Conservation (phyloP, 2,329 filamentous ascomycete species). For the Zasmidium angulare region DNA sequence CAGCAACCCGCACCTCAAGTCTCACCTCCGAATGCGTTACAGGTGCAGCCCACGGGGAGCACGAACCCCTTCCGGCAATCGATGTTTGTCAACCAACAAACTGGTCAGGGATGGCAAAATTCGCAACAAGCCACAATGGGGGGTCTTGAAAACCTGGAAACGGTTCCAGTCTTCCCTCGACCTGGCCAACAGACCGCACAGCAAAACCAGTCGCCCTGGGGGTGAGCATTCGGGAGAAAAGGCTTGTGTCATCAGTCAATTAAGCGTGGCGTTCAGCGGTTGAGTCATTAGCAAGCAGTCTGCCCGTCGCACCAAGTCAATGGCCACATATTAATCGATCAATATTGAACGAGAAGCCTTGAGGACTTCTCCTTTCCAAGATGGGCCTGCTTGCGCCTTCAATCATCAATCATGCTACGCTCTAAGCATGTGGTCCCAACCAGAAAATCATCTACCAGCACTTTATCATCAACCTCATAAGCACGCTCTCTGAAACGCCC, state of each 20-base stretch:
- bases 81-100: conserved; percentile 83
- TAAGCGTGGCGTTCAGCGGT: background rate
- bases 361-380: background rate
- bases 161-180: conserved; percentile 81
- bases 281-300: background rate
- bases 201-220: conserved; percentile 30
- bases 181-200: conserved; percentile 50
- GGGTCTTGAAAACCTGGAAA: conserved; percentile 72
- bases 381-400: background rate
- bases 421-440: no score
- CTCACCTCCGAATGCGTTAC: conserved; percentile 49
- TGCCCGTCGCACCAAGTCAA: background rate
- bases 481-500: background rate
- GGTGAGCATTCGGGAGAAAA: conserved; percentile 11
- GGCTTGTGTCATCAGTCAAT: background rate
- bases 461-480: no score
- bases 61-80: conserved; percentile 96
- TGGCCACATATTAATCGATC: background rate
- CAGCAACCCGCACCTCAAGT: conserved; percentile 40
- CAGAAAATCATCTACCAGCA: no score
- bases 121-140: conserved; percentile 75
- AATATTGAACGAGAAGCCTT: background rate
- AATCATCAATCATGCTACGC: background rate
- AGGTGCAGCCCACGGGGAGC: conserved; percentile 77
- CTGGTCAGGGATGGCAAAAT: conserved; percentile 84